Percentiles rank a stretch among this genome's conserved stretches.
Conservation (phyloP, 176 grass and related monocot species). For the Ensete ventricosum region DNA sequence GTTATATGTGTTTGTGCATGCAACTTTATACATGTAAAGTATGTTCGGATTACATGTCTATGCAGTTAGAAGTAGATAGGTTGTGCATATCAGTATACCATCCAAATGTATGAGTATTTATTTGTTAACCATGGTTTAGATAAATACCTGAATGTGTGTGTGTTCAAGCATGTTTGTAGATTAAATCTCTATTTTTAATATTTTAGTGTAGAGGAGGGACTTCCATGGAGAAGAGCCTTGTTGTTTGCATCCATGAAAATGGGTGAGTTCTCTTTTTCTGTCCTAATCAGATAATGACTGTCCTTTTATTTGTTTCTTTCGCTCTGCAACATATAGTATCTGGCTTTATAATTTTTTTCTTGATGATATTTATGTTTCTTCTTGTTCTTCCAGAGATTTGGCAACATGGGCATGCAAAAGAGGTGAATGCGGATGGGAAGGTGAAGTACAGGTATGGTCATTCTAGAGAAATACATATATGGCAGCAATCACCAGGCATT, state of each 20-base stretch:
- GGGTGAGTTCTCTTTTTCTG: slow-evolving; percentile 37
- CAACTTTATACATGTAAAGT: background rate
- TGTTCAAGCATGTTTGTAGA: slow-evolving; percentile 6
- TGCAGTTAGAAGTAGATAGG: background rate
- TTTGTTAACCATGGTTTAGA: background rate
- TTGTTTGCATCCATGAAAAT: slow-evolving; percentile 29
- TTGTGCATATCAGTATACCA: background rate
- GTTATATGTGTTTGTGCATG: background rate
- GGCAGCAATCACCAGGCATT: background rate
- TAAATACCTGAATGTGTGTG: background rate
- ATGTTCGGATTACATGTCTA: background rate
- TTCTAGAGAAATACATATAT: slow-evolving; percentile 2
- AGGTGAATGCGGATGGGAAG: slow-evolving; percentile 63
- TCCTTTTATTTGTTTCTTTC: background rate
- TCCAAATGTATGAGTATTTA: background rate
- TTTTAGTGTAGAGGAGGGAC: slow-evolving; percentile 50
- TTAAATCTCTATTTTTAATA: slow-evolving; percentile 8
- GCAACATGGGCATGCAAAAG: slow-evolving; percentile 66
- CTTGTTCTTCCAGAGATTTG: slow-evolving; percentile 29
- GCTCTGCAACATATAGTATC: background rate
- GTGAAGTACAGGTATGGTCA: slow-evolving; percentile 32
- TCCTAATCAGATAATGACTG: background rate
- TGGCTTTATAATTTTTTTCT: background rate
- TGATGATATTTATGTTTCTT: slow-evolving; percentile 4
- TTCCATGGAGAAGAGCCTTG: slow-evolving; percentile 37